Percentiles rank a stretch among this genome's conserved stretches.
Evolutionary conservation across 805 yeast species (phyloP).

Genomic region (Saccharomycopsis sp.): DNA sequence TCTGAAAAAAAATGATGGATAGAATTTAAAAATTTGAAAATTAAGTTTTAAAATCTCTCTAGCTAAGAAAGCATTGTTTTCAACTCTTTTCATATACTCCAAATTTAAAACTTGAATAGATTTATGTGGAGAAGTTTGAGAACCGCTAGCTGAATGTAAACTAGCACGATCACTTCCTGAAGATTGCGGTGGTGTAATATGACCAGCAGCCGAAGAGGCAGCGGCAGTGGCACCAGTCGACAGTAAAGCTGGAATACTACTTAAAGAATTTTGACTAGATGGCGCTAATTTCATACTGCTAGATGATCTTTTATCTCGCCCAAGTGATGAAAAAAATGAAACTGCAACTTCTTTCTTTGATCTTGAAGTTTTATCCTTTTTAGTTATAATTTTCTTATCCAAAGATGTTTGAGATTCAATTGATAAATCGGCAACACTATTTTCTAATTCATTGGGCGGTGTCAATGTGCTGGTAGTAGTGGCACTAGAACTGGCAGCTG

Average conservation of each 20-base stretch:
- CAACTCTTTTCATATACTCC: conserved; percentile 16
- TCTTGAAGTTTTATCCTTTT: conserved; percentile 4
- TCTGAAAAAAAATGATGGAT: conserved; percentile 15
- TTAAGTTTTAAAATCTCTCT: conserved; percentile 20
- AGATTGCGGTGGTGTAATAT: background rate
- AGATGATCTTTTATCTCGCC: conserved; percentile 2
- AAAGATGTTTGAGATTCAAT: background rate
- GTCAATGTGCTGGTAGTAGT: background rate
- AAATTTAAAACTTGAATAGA: conserved; percentile 8
- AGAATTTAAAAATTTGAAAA: conserved; percentile 16
- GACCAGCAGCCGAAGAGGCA: background rate
- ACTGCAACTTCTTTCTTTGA: conserved; percentile 10
- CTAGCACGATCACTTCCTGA: background rate
- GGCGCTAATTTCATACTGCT: background rate
- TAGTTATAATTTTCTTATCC: background rate
- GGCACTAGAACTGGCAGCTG: background rate
- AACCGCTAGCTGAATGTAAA: background rate
- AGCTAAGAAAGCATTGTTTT: conserved; percentile 17
- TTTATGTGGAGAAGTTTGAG: background rate
- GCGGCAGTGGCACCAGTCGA: background rate
- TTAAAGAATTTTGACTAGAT: background rate
- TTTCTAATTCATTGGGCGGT: background rate
- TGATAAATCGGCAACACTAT: no score
- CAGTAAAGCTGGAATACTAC: no score
- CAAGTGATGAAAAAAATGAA: conserved; percentile 6